Conservation (phyloP, 176 grass and related monocot species). For the Musa itinerans region DNA sequence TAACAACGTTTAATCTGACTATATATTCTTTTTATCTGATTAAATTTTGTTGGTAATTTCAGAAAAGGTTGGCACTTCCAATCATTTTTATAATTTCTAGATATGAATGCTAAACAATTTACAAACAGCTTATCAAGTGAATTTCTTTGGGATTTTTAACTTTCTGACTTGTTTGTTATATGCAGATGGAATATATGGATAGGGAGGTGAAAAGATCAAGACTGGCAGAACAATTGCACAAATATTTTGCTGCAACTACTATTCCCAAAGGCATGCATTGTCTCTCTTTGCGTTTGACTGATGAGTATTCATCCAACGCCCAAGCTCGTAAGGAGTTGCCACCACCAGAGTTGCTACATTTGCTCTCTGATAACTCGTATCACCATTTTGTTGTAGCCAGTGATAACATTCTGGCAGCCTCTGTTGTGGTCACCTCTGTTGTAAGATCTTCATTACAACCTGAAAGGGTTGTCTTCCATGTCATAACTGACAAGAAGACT, state of each 20-base stretch:
- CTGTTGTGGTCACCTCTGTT: conserved; percentile 76
- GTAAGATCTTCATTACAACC: conserved; percentile 64
- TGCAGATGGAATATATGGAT: conserved; percentile 94
- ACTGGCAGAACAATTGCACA: conserved; percentile 79
- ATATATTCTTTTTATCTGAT: not conserved
- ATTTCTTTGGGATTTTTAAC: not conserved
- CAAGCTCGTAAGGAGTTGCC: conserved; percentile 88
- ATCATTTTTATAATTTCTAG: too few relatives aligned
- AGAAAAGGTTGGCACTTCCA: too few relatives aligned
- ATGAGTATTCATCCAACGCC: conserved; percentile 97
- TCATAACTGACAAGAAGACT: conserved; percentile 95
- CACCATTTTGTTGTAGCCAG: conserved; percentile 77
- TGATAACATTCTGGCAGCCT: conserved; percentile 97
- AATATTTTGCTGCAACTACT: conserved; percentile 81
- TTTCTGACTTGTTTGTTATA: conserved; percentile 5
- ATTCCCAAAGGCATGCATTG: conserved; percentile 96
- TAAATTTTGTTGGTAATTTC: not conserved
- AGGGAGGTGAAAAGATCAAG: conserved; percentile 74
- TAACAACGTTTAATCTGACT: not conserved
- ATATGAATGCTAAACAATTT: not conserved
- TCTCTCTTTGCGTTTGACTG: conserved; percentile 83
- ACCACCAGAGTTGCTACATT: conserved; percentile 68
- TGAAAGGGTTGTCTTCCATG: conserved; percentile 83
- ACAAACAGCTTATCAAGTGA: not conserved
- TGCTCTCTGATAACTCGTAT: conserved; percentile 68